phyloP scores from a whole-genome alignment of 2,329 filamentous ascomycete genomes.

The Nigrograna mackinnonii region DNA sequence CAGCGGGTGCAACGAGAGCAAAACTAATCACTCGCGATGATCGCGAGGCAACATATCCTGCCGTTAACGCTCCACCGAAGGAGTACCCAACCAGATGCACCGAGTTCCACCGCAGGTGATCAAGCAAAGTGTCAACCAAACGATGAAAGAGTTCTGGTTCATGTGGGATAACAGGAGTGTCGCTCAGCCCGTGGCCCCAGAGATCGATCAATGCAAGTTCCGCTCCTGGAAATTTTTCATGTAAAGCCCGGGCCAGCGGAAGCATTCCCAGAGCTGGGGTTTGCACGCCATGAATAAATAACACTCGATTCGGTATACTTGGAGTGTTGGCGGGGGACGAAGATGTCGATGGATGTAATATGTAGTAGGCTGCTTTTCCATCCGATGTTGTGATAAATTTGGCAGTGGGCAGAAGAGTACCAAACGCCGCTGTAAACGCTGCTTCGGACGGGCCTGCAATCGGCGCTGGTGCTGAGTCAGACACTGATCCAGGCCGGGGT shows the following conservation, averaged over 20 bases:
- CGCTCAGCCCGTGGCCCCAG: constrained; percentile 59
- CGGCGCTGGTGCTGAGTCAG: constrained; percentile 10
- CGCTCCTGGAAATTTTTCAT: constrained; percentile 36
- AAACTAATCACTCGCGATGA: constrained; percentile 37
- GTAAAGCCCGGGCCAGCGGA: constrained; percentile 45
- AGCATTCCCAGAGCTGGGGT: constrained; percentile 55
- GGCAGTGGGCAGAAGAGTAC: constrained; percentile 43
- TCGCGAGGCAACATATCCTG: constrained; percentile 41
- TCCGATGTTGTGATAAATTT: constrained; percentile 33
- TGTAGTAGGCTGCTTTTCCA: constrained; percentile 49
- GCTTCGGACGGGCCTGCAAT: constrained; percentile 43
- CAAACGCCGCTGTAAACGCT: constrained; percentile 43
- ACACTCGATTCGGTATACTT: constrained; percentile 28
- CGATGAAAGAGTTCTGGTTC: constrained; percentile 47
- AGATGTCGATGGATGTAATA: constrained; percentile 36
- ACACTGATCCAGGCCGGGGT: constrained; percentile 25
- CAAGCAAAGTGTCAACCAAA: constrained; percentile 46
- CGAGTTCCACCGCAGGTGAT: constrained; percentile 44
- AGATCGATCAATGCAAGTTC: constrained; percentile 52
- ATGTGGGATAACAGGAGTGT: constrained; percentile 51
- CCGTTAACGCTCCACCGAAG: constrained; percentile 50
- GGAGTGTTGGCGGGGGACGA: constrained; percentile 25
- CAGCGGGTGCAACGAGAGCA: constrained; percentile 53
- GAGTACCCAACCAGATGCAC: constrained; percentile 56
- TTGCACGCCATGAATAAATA: constrained; percentile 57